Evolutionary conservation across 306 rosid genomes (phyloP).

Genomic region (Cicer yamashitae): DNA sequence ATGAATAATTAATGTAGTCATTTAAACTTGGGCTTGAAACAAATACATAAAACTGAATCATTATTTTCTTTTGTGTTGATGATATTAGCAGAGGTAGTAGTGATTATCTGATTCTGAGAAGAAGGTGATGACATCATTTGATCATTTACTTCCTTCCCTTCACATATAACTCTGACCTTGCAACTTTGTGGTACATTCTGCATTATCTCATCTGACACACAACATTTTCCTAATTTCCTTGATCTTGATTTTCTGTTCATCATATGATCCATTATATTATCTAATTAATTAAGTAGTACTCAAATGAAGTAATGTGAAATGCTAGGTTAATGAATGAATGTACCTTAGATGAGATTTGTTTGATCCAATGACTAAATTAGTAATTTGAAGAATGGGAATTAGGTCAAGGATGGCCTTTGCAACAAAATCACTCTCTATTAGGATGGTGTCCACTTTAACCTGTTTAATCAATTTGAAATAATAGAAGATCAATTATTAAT

Average conservation of each 20-base stretch:
- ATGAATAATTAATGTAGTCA: neutral
- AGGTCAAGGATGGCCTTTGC: constrained; percentile 70
- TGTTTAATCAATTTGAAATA: constrained; percentile 29
- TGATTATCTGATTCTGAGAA: neutral
- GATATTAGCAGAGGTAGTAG: constrained; percentile 42
- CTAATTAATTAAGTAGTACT: too few species aligned
- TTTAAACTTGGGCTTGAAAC: constrained; percentile 61
- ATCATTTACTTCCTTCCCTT: constrained; percentile 61
- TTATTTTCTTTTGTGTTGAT: constrained; percentile 36
- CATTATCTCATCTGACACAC: constrained; percentile 62
- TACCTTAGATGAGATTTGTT: constrained; percentile 60
- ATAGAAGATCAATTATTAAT: too few species aligned
- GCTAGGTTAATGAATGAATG: too few species aligned
- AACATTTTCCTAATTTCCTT: constrained; percentile 59
- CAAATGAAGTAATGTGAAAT: too few species aligned
- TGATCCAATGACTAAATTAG: constrained; percentile 67
- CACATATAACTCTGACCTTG: constrained; percentile 70
- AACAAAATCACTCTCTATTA: constrained; percentile 72
- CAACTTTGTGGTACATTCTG: constrained; percentile 62
- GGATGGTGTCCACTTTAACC: constrained; percentile 70
- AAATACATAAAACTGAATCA: constrained; percentile 58
- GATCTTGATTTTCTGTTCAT: constrained; percentile 64
- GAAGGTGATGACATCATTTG: constrained; percentile 16
- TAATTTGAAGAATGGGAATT: constrained; percentile 63
- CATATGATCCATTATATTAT: too few species aligned